Conservation (phyloP, 495 filamentous ascomycete genomes). For the Tuber calosporum region DNA sequence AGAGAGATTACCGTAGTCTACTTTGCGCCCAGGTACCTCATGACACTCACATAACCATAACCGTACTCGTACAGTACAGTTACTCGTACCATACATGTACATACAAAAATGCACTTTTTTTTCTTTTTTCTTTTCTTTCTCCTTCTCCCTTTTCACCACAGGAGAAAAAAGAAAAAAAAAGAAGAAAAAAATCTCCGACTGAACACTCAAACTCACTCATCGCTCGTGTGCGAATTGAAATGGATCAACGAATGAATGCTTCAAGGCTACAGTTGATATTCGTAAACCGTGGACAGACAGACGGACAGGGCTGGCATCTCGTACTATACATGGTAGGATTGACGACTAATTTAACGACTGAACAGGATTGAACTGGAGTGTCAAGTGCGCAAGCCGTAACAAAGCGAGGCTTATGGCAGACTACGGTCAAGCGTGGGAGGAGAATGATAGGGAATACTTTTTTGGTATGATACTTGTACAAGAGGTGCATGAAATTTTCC, state of each 20-base stretch:
- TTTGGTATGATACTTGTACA: no score
- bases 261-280: background rate
- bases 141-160: background rate
- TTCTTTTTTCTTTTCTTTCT: background rate
- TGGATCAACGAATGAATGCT: background rate
- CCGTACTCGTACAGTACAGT: no score
- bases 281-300: background rate
- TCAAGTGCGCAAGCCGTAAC: background rate
- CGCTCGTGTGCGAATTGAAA: background rate
- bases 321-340: background rate
- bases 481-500: background rate
- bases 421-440: background rate
- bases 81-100: no score
- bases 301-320: background rate
- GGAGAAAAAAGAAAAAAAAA: no score
- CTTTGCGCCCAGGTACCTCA: no score
- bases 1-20: no score
- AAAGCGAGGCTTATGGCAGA: background rate
- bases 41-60: no score
- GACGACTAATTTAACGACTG: background rate
- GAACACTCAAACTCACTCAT: background rate
- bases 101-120: no score
- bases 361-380: background rate
- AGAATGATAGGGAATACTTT: background rate
- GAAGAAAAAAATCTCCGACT: background rate